Evolutionary conservation across 1,284 basidiomycete species (phyloP), one percentile per base, ranked within the genome.

Genomic region (Ganoderma lucidum): DNA sequence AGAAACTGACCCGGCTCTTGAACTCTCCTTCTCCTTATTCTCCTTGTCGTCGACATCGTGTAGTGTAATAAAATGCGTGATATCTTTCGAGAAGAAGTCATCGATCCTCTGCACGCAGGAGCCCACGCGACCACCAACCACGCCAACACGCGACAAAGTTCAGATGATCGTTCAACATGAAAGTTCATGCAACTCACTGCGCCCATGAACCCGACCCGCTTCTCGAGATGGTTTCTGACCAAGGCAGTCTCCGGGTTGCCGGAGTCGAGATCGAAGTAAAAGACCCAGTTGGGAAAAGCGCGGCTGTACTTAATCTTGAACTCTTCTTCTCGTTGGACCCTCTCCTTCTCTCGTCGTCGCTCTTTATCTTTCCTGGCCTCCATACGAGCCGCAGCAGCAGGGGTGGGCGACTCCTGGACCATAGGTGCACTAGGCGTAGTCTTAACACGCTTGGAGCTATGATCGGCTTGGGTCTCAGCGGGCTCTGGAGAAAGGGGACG

Each of bases 291-390:
- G 1, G 95, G 95, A 81, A 98, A 97, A 19, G 92, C 93, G 68
- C 89, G 88, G 66, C 87, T 88, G 81, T 96, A 98, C 83, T 96
- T 98, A 56, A 87, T 80, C 74, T 88, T 89, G 84, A 96, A 98
- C 74, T 94, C 92, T 23, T 86, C 85, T 74, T 92, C 89, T 48
- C 88, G 85, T 10, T 62, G 64, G 3, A 62, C 6, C 59, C 65
- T 66, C 51, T 70, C 69, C 71, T 89, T 87, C 2, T 81, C 78
- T 56, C 82, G 81, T 61, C 74, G 80, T 45, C 79, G 80, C 41
- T 86, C 83, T 70, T 81, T 85, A 64, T 84, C 82, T 70, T 78
- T 82, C 68, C 73, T 78, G 23, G 73, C 63, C 37, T 78, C 76
- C 3, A 74, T 76, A 68, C 74, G 73, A 30, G 70, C 64, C 60